Conservation (phyloP, 805 yeast genomes). For the Myxozyma sirexii region DNA sequence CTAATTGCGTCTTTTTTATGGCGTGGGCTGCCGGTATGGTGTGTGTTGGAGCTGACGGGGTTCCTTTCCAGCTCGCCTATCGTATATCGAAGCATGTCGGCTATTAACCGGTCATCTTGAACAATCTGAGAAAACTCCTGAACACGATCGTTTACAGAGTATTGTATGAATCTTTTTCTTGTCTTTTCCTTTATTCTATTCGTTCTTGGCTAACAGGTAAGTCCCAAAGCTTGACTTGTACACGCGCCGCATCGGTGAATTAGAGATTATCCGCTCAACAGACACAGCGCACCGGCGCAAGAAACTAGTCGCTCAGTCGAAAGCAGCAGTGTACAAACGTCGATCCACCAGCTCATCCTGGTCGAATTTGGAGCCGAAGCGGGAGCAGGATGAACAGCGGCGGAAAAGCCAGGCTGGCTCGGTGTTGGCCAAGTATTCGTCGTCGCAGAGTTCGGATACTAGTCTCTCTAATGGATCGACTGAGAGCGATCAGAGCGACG, state of each 20-base stretch:
- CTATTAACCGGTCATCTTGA: slow-evolving; percentile 7
- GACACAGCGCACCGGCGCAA: not conserved
- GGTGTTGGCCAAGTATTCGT: too few relatives aligned
- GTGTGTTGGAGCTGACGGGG: not conserved
- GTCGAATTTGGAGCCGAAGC: not conserved
- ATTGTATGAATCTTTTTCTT: slow-evolving; percentile 1
- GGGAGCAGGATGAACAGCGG: too few relatives aligned
- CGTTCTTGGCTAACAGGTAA: not conserved
- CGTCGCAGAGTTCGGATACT: too few relatives aligned
- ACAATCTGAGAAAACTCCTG: not conserved
- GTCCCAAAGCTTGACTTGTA: slow-evolving; percentile 15
- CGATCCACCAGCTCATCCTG: not conserved
- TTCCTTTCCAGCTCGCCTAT: slow-evolving; percentile 3
- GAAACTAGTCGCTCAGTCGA: not conserved
- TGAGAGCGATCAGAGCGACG: too few relatives aligned
- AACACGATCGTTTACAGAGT: slow-evolving; percentile 3
- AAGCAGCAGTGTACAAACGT: not conserved
- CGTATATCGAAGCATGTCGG: slow-evolving; percentile 24
- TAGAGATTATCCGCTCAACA: slow-evolving; percentile 1
- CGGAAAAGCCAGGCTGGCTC: too few relatives aligned
- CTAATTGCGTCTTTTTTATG: too few relatives aligned
- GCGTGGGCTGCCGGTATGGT: not conserved
- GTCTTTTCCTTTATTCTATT: too few relatives aligned
- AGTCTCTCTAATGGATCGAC: too few relatives aligned
- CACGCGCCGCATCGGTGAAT: slow-evolving; percentile 9